Percentiles rank a stretch among this genome's conserved stretches.
phyloP scores from a whole-genome alignment of 2,329 filamentous ascomycete species.

The Cordyceps militaris region DNA sequence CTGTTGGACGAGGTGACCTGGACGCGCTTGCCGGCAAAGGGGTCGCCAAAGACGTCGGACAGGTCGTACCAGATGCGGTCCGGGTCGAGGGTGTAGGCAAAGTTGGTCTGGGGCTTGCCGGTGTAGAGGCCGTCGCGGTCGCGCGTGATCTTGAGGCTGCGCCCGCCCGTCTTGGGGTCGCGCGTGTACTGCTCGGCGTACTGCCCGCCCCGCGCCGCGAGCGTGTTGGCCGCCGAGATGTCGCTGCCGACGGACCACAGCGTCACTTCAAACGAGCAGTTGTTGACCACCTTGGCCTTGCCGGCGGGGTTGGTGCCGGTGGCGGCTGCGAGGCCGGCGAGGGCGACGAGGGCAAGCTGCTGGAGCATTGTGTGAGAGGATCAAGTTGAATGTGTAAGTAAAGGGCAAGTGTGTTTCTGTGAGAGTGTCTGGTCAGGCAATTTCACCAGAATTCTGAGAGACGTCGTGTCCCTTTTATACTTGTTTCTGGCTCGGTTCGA shows the following conservation, averaged over 20 bases:
- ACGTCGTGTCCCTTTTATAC: background rate
- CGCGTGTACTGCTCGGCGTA: constrained; percentile 28
- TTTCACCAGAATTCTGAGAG: background rate
- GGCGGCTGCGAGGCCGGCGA: background rate
- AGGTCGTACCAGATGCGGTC: constrained; percentile 33
- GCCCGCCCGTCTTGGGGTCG: constrained; percentile 32
- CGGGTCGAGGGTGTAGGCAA: constrained; percentile 32
- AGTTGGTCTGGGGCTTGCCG: constrained; percentile 33
- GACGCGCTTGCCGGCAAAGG: constrained; percentile 28
- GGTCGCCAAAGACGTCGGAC: constrained; percentile 33
- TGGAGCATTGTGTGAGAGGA: background rate
- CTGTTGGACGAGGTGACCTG: constrained; percentile 22
- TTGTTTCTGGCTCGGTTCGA: background rate
- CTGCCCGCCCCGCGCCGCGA: constrained; percentile 18
- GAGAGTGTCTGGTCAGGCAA: background rate
- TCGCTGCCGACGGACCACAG: constrained; percentile 31
- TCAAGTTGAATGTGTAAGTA: background rate
- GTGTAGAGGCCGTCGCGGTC: constrained; percentile 30
- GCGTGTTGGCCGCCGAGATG: constrained; percentile 21
- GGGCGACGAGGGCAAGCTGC: background rate
- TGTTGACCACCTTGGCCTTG: constrained; percentile 30
- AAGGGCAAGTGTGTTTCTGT: background rate
- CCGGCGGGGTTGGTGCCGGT: background rate
- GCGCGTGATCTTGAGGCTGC: constrained; percentile 31
- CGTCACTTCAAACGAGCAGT: constrained; percentile 27